Evolutionary conservation across 2,329 filamentous ascomycete genomes (phyloP), one percentile per base, ranked within the genome.

Genomic region (Tympanopsis confertula): DNA sequence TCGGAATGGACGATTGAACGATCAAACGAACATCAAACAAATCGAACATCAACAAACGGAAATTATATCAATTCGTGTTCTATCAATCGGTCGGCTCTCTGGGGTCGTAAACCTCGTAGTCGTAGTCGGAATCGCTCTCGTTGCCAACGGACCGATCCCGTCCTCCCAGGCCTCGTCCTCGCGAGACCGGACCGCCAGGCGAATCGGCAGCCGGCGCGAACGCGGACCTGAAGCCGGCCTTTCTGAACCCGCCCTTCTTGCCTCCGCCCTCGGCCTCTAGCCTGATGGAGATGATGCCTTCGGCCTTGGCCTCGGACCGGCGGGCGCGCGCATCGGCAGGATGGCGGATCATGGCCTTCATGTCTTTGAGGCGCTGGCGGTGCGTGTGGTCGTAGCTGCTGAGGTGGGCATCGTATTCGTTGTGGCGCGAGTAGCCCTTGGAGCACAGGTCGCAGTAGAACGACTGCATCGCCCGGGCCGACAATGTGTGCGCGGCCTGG

Each of bases 331-430:
- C 72, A 13, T 68, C 71, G 18, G 76, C 78, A 2, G 82, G 78
- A 46, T 86, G 80, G 47, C 80, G 77, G 20, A 82, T 78, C 67
- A 88, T 81, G 50, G 83, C 78, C 60, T 86, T 86, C 83, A 89
- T 87, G 50, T 91, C 84, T 59, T 86, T 85, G 41, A 88, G 73
- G 36, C 85, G 82, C 63, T 93, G 87, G 57, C 87, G 88, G 61
- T 98, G 91, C 49, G 85, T 84, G 61, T 98, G 91, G 55, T 96
- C 91, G 59, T 96, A 96, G 50, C 84, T 91, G 45, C 79, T 79
- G 40, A 95, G 84, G 57, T 98, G 91, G 5, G 88, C 82, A 59
- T 96, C 89, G 57, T 93, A 95, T 57, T 96, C 89, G 54, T 93
- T 89, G 71, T 94, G 89, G 39, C 91, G 86, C 2, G 81, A 78